These are phyloP conservation scores for Gastrodia elata DNA, from an alignment of 106 monocot species.

Conservation along the genomic window DNA sequence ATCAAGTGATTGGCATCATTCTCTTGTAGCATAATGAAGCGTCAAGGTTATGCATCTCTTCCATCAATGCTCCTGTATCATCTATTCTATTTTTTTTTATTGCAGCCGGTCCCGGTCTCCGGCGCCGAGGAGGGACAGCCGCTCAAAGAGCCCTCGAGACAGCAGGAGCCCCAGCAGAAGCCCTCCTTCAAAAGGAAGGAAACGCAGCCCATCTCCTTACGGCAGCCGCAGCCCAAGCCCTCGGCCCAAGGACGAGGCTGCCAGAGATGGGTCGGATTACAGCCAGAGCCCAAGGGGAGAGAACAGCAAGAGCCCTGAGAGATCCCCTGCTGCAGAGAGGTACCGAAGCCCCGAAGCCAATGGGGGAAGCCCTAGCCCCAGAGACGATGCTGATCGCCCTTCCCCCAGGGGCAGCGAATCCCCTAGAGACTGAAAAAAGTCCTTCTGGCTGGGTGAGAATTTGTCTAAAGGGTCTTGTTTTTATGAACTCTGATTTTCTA, in stretches of 20 bases:
- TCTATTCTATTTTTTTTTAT: too few relatives aligned
- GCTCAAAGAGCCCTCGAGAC: constrained; percentile 52
- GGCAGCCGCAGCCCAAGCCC: constrained; percentile 58
- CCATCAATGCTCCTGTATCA: too few relatives aligned
- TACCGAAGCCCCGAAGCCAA: constrained; percentile 14
- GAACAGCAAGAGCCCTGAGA: constrained; percentile 30
- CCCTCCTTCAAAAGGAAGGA: constrained; percentile 30
- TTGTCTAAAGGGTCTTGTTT: too few relatives aligned
- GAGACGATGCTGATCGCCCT: background rate
- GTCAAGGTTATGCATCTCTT: too few relatives aligned
- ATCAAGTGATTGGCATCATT: too few relatives aligned
- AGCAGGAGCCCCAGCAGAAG: constrained; percentile 60
- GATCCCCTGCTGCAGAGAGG: constrained; percentile 10
- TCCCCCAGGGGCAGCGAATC: constrained; percentile 29
- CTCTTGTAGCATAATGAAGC: too few relatives aligned
- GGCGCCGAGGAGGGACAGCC: constrained; percentile 43
- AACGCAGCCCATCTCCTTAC: constrained; percentile 37
- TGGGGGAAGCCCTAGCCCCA: constrained; percentile 19
- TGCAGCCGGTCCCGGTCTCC: constrained; percentile 81
- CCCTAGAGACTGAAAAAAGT: constrained; percentile 10
- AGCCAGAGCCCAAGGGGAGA: constrained; percentile 50
- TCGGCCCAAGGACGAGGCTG: constrained; percentile 25
- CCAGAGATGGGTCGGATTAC: constrained; percentile 48
- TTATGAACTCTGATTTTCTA: background rate
- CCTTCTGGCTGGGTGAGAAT: too few relatives aligned